A percentile compares a stretch with the other conserved stretches of the same genome.
phyloP scores from a whole-genome alignment of 495 filamentous ascomycete species.

The Trichoderma virens region DNA sequence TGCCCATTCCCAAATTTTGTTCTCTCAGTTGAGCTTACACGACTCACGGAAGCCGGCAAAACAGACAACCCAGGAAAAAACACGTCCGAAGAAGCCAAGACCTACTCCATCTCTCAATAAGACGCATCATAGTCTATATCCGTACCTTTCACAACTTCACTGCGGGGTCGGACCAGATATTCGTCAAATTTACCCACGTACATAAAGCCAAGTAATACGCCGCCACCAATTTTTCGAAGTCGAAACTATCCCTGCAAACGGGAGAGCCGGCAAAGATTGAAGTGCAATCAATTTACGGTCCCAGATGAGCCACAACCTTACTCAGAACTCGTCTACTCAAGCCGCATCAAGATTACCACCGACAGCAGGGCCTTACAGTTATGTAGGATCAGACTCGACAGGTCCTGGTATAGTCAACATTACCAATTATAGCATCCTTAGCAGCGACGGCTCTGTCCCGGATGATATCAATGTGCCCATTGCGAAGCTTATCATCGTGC shows the following conservation, averaged over 20 bases:
- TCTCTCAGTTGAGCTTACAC: neutral
- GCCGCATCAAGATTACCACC: neutral
- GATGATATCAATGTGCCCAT: neutral
- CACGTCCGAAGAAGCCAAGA: neutral
- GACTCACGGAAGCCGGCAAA: slow-evolving; percentile 3
- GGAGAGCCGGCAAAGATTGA: neutral
- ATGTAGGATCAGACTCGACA: neutral
- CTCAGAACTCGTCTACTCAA: neutral
- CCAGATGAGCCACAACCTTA: neutral
- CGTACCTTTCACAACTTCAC: neutral
- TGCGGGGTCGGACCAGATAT: neutral
- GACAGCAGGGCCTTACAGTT: neutral
- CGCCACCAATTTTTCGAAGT: neutral
- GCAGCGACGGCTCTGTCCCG: neutral
- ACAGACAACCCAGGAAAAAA: neutral
- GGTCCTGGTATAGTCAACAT: neutral
- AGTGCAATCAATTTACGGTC: neutral
- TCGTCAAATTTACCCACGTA: neutral
- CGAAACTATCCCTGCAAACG: neutral
- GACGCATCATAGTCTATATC: neutral
- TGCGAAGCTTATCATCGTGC: neutral
- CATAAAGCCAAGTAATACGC: neutral
- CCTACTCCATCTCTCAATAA: neutral
- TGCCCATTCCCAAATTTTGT: slow-evolving; percentile 12
- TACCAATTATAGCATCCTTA: neutral